phyloP scores from a whole-genome alignment of 2,329 filamentous ascomycete species.

The Monilinia aucupariae region DNA sequence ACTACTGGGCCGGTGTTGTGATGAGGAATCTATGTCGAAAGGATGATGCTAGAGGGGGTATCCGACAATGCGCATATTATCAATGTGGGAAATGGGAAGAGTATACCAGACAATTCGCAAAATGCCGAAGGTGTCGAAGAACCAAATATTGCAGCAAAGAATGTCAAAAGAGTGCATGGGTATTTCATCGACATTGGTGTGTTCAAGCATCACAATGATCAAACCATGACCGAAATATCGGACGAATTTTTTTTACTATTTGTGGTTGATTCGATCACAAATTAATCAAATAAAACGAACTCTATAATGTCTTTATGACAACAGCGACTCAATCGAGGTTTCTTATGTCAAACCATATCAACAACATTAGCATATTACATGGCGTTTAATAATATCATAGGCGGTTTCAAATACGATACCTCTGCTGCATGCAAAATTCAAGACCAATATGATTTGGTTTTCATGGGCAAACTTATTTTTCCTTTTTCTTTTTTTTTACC shows the following conservation, averaged over 20 bases:
- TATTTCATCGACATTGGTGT: constrained; percentile 97
- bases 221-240: background rate
- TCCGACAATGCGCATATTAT: constrained; percentile 96
- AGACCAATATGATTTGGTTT: constrained; percentile 7
- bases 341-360: constrained; percentile 12
- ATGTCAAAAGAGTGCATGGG: constrained; percentile 98
- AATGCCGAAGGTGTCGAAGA: constrained; percentile 89
- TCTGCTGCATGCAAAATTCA: constrained; percentile 13
- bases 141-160: constrained; percentile 99
- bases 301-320: constrained; percentile 17
- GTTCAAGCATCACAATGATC: constrained; percentile 53
- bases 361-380: constrained; percentile 15
- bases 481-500: constrained; percentile 3
- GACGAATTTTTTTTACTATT: background rate
- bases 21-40: constrained; percentile 99
- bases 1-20: constrained; percentile 98
- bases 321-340: constrained; percentile 11
- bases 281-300: background rate
- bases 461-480: background rate
- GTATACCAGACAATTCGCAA: constrained; percentile 92
- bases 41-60: constrained; percentile 89
- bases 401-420: constrained; percentile 13
- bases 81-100: constrained; percentile 98
- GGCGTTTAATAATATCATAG: constrained; percentile 15
- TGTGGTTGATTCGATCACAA: background rate